Conservation (phyloP, 176 grass and related monocot genomes). For the Oryza rufipogon region DNA sequence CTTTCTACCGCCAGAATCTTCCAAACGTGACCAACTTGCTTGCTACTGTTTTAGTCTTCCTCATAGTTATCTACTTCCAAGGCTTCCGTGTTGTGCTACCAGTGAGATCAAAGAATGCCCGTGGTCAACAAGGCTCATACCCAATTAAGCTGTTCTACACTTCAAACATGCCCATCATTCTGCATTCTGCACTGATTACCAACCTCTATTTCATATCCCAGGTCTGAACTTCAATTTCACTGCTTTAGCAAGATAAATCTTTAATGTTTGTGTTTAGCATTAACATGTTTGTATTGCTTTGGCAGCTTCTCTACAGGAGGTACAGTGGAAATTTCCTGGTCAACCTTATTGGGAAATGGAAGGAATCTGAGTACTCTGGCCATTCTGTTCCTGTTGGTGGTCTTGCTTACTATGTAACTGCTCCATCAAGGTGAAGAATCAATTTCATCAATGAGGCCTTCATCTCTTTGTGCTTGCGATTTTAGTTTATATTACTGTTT, state of each 20-base stretch:
- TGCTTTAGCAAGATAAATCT: not conserved
- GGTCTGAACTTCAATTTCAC: slow-evolving; percentile 40
- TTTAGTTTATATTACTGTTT: not conserved
- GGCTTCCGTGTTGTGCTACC: slow-evolving; percentile 94
- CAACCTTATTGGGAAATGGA: slow-evolving; percentile 88
- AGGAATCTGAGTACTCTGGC: slow-evolving; percentile 93
- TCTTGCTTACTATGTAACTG: slow-evolving; percentile 94
- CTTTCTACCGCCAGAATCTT: slow-evolving; percentile 96
- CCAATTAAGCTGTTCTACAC: slow-evolving; percentile 99
- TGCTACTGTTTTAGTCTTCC: slow-evolving; percentile 90
- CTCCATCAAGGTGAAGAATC: slow-evolving; percentile 77
- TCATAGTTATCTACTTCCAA: slow-evolving; percentile 97
- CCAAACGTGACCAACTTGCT: slow-evolving; percentile 96
- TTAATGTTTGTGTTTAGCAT: not conserved
- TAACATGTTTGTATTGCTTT: slow-evolving; percentile 38
- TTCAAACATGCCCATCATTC: slow-evolving; percentile 96
- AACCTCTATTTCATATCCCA: slow-evolving; percentile 98
- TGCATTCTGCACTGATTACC: slow-evolving; percentile 89
- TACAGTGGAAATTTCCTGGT: slow-evolving; percentile 92
- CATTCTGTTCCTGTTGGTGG: slow-evolving; percentile 87
- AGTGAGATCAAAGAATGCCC: slow-evolving; percentile 92
- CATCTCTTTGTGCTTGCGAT: not conserved
- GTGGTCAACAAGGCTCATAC: slow-evolving; percentile 95
- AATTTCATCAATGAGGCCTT: slow-evolving; percentile 10
- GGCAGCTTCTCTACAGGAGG: slow-evolving; percentile 86